Conservation (phyloP, 2,329 filamentous ascomycete species). For the Paecilomyces niveus region DNA sequence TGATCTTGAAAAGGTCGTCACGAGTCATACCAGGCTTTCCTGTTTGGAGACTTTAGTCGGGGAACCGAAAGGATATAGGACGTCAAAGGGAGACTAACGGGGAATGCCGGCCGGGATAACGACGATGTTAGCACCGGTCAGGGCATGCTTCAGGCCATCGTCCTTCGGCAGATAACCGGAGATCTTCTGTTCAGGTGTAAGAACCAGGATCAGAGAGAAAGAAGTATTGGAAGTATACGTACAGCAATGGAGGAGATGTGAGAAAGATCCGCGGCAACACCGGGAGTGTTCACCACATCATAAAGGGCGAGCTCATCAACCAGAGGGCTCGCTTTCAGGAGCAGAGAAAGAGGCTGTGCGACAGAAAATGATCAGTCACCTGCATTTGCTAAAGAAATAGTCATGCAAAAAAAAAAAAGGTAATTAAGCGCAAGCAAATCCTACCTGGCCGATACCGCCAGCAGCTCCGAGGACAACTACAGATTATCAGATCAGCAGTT, state of each 20-base stretch:
- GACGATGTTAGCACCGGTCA: conserved; percentile 91
- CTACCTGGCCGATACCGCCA: conserved; percentile 96
- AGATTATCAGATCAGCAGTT: conserved; percentile 13
- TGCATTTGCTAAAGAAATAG: not conserved
- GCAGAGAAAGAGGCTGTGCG: conserved; percentile 80
- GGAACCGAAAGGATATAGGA: not conserved
- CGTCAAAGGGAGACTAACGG: conserved; percentile 53
- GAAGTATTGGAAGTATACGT: conserved; percentile 35
- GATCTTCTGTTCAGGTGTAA: conserved; percentile 58
- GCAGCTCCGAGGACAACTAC: conserved; percentile 83
- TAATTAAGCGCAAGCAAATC: conserved; percentile 16
- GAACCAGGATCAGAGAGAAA: conserved; percentile 2
- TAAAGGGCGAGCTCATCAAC: conserved; percentile 92
- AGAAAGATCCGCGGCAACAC: conserved; percentile 90
- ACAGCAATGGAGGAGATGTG: conserved; percentile 90
- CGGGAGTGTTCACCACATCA: conserved; percentile 98
- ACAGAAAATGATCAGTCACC: conserved; percentile 1
- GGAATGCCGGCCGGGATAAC: conserved; percentile 98
- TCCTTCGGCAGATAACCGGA: conserved; percentile 81
- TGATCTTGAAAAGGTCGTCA: conserved; percentile 99
- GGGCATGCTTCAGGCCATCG: conserved; percentile 75
- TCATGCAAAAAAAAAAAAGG: not conserved
- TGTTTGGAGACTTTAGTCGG: conserved; percentile 29
- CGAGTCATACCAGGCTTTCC: conserved; percentile 99
- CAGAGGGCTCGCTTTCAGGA: conserved; percentile 83